Percentiles rank a stretch among this genome's conserved stretches.
phyloP scores from a whole-genome alignment of 2,329 filamentous ascomycete species.

The Xenosphaeropsis pyriputrescens region DNA sequence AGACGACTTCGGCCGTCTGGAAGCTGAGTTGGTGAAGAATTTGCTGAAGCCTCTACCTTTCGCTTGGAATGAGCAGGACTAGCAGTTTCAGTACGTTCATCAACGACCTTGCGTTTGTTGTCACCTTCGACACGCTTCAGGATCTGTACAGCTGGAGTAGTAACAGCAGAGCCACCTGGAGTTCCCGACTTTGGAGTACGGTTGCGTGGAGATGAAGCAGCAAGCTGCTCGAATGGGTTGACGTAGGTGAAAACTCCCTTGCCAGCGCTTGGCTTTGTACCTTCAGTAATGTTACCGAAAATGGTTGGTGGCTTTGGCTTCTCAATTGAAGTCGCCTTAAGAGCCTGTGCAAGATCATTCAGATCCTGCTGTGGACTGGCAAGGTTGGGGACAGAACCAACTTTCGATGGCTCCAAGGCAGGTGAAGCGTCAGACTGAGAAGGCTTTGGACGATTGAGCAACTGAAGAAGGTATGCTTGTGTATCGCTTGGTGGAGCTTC shows the following conservation, averaged over 20 bases:
- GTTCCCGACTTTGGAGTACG: conserved; percentile 30
- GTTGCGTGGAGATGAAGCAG: conserved; percentile 49
- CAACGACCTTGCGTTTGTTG: conserved; percentile 13
- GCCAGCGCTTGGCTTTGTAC: conserved; percentile 11
- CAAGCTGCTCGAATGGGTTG: conserved; percentile 58
- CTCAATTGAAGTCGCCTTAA: conserved; percentile 27
- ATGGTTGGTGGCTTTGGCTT: conserved; percentile 2
- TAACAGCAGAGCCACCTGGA: conserved; percentile 12
- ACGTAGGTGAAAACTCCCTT: conserved; percentile 45
- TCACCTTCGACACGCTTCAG: conserved; percentile 14
- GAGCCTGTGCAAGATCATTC: conserved; percentile 24
- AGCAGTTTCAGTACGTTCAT: conserved; percentile 10
- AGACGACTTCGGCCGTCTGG: conserved; percentile 21
- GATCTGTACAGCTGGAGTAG: conserved; percentile 16
- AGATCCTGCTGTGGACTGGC: conserved; percentile 16
- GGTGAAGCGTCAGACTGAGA: conserved; percentile 24
- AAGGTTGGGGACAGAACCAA: conserved; percentile 23
- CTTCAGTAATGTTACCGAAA: conserved; percentile 3
- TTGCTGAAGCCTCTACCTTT: conserved; percentile 12
- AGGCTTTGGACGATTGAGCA: conserved; percentile 68
- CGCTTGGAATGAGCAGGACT: conserved; percentile 14
- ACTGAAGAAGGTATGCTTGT: conserved; percentile 71
- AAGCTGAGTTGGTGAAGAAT: conserved; percentile 13
- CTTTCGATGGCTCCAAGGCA: conserved; percentile 4
- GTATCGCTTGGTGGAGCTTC: conserved; percentile 50